Conservation (phyloP, 305 asterid genomes). For the Stenogyne calaminthoides region DNA sequence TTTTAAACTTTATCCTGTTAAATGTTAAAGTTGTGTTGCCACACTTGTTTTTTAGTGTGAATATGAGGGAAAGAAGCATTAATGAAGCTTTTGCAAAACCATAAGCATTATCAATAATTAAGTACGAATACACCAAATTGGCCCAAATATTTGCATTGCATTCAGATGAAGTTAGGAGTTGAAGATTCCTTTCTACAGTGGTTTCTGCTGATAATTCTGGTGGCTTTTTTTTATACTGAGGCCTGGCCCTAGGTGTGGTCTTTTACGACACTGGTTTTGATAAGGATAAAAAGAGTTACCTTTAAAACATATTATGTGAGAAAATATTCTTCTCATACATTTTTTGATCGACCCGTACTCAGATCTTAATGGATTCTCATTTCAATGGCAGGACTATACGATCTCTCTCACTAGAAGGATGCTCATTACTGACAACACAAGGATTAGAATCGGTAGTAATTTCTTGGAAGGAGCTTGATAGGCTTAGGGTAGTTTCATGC, state of each 20-base stretch:
- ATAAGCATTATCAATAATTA: neutral
- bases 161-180: constrained; percentile 12
- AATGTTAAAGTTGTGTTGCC: neutral
- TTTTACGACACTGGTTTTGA: neutral
- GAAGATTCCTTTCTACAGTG: constrained; percentile 10
- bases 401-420: constrained; percentile 72
- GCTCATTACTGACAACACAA: constrained; percentile 77
- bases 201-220: neutral
- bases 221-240: neutral
- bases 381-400: constrained; percentile 53
- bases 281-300: neutral
- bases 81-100: neutral
- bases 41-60: neutral
- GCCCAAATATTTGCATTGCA: neutral
- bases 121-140: neutral
- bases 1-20: neutral
- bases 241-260: neutral
- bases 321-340: neutral
- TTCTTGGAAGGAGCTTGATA: constrained; percentile 72
- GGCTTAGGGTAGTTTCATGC: constrained; percentile 79
- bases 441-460: constrained; percentile 76
- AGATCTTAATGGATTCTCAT: constrained; percentile 22
- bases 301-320: neutral
- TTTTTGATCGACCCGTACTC: neutral
- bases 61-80: neutral